Conservation (phyloP, 1,139 yeast species). For the Citeromyces hawaiiensis region DNA sequence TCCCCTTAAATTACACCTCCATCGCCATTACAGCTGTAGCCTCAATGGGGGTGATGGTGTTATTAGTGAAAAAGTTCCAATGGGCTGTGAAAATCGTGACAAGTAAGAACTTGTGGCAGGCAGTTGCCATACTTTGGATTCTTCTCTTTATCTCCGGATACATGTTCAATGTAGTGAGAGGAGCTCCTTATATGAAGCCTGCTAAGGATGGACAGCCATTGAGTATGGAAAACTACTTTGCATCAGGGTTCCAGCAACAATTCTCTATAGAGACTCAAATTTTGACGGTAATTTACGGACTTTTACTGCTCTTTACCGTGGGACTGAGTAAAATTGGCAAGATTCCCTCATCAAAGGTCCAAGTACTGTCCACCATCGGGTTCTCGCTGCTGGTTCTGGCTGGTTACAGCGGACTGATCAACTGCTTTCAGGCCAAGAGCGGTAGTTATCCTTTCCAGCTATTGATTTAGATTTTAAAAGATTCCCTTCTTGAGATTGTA, state of each 20-base stretch:
- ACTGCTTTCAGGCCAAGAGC: slow-evolving; percentile 44
- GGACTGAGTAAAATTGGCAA: slow-evolving; percentile 33
- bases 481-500: slow-evolving; percentile 6
- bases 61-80: slow-evolving; percentile 10
- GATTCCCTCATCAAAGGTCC: slow-evolving; percentile 26
- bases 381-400: slow-evolving; percentile 28
- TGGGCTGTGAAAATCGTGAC: slow-evolving; percentile 7
- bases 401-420: slow-evolving; percentile 39
- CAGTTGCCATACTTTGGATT: slow-evolving; percentile 35
- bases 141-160: slow-evolving; percentile 77
- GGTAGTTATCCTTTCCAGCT: slow-evolving; percentile 43
- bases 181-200: slow-evolving; percentile 53
- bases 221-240: slow-evolving; percentile 28
- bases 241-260: slow-evolving; percentile 59
- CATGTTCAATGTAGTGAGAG: slow-evolving; percentile 85
- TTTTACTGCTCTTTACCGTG: slow-evolving; percentile 34
- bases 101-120: slow-evolving; percentile 15
- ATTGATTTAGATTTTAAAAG: slow-evolving; percentile 12
- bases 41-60: slow-evolving; percentile 13
- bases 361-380: slow-evolving; percentile 27
- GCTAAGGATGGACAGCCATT: slow-evolving; percentile 40
- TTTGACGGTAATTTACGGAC: slow-evolving; percentile 48
- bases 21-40: slow-evolving; percentile 24
- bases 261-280: slow-evolving; percentile 77
- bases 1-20: slow-evolving; percentile 10